Evolutionary conservation across 192 early-diverging fungal genomes (phyloP), one percentile per base, ranked within the genome.

Genomic region (Coemansia sp.): DNA sequence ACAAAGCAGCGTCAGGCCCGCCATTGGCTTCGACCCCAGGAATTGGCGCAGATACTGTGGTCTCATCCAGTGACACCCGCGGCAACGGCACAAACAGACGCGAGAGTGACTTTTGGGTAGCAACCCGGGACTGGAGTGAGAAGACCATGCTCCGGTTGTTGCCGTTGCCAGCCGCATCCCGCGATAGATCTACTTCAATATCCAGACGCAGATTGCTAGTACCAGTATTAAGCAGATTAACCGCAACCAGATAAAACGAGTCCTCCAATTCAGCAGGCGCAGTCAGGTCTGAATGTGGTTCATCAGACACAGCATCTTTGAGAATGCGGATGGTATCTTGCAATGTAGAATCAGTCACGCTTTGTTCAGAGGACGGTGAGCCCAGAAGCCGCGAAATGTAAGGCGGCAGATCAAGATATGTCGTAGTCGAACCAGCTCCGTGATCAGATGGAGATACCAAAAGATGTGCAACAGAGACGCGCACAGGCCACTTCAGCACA

Each of bases 11-110:
- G 30, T 80, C 77, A 2, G 72, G 65, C 3, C 68, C 68, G 41
- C 72, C 77, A n/a, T 74, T 59, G 19, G 65, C 77, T 25, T 80
- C 77, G 12, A 64, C 25, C 1, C 77, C 77, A 10, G 77, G 77
- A 2, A 80, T 57, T 9, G 77, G 64, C 38, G 64, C 48, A 5
- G 19, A 23, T 24, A 58, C 25, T 1, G 44, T 49, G 3, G 53
- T 14, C 8, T 49, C 49, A 26, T 25, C 19, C 34, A 80, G 52
- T 9, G 18, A 10, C 2, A 71, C 68, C 4, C 72, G 71, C 21
- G 54, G 65, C 18, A 80, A 32, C 12, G 77, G 77, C 10, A 80
- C 49, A 16, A 62, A 38, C 25, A 80, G 41, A 16, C 64, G 77
- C 26, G 68, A 51, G 1, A 68, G 49, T 5, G 53, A 64, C 4